A percentile compares a stretch with the other conserved stretches of the same genome.
Conservation (phyloP, 208 protist species). For the Acanthamoeba lenticulata region DNA sequence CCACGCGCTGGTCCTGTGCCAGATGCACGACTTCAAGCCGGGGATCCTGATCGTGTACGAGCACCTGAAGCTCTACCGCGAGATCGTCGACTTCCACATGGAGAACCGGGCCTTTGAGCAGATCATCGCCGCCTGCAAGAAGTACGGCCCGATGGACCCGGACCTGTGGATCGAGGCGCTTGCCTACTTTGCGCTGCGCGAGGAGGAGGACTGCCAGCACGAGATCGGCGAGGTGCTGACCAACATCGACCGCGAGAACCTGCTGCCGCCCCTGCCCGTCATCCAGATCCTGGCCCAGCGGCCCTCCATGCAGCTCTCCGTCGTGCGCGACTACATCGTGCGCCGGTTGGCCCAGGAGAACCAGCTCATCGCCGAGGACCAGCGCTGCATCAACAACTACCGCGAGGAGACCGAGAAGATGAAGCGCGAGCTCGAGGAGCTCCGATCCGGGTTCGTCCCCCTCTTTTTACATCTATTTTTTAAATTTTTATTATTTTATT, state of each 20-base stretch:
- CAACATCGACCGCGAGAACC: constrained; percentile 90
- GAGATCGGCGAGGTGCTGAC: constrained; percentile 83
- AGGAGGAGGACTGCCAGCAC: constrained; percentile 76
- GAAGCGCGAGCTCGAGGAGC: constrained; percentile 85
- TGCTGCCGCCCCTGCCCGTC: constrained; percentile 93
- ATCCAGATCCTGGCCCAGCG: constrained; percentile 90
- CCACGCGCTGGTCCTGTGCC: constrained; percentile 91
- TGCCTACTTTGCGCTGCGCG: constrained; percentile 85
- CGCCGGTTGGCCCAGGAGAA: constrained; percentile 83
- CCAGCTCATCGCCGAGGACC: constrained; percentile 80
- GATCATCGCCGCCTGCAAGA: constrained; percentile 82
- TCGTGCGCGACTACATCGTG: constrained; percentile 92
- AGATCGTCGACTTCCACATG: constrained; percentile 93
- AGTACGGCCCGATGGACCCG: constrained; percentile 79
- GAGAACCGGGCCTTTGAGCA: constrained; percentile 84
- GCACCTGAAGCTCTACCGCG: constrained; percentile 86
- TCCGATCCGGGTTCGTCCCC: constrained; percentile 78
- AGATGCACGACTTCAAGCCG: constrained; percentile 91
- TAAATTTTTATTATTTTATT: too few relatives aligned
- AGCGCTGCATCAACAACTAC: constrained; percentile 83
- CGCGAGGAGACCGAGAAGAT: constrained; percentile 85
- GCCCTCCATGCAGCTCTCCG: constrained; percentile 83
- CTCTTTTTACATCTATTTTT: neutral
- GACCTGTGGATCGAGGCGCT: constrained; percentile 93
- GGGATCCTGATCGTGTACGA: constrained; percentile 93